Evolutionary conservation across 1,284 basidiomycete genomes (phyloP).

Genomic region (Earliella scabrosa): DNA sequence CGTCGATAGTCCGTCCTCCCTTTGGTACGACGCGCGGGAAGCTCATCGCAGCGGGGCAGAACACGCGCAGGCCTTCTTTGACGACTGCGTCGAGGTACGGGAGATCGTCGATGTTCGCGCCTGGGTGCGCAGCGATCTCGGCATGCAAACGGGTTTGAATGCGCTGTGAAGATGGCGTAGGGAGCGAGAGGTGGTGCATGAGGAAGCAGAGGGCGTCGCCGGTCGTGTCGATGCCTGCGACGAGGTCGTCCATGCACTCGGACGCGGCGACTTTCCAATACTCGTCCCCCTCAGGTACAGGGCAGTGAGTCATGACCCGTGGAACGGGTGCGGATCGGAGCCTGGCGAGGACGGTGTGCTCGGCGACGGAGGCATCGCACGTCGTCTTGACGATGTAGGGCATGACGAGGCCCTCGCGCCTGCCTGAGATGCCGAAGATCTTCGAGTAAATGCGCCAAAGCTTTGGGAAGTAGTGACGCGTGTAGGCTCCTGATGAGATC

Average conservation of each 20-base stretch:
- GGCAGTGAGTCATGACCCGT: not conserved
- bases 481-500: conserved; percentile 9
- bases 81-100: conserved; percentile 89
- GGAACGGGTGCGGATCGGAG: conserved; percentile 5
- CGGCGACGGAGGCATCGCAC: conserved; percentile 11
- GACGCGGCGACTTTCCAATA: conserved; percentile 23
- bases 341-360: conserved; percentile 24
- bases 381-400: conserved; percentile 16
- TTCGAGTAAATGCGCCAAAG: conserved; percentile 8
- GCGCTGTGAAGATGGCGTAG: conserved; percentile 1
- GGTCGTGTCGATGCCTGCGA: conserved; percentile 32
- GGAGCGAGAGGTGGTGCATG: conserved; percentile 30
- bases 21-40: conserved; percentile 84
- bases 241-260: conserved; percentile 32
- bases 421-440: not conserved
- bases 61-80: conserved; percentile 88
- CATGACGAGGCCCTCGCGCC: conserved; percentile 1
- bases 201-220: conserved; percentile 33
- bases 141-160: conserved; percentile 24
- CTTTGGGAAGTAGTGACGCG: conserved; percentile 23
- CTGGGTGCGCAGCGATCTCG: conserved; percentile 22
- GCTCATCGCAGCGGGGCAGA: conserved; percentile 91
- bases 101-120: conserved; percentile 74
- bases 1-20: conserved; percentile 83
- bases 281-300: not conserved